Percentiles rank a stretch among this genome's conserved stretches.
phyloP scores from a whole-genome alignment of 768 basidiomycete genomes.

The Pleurotus giganteus region DNA sequence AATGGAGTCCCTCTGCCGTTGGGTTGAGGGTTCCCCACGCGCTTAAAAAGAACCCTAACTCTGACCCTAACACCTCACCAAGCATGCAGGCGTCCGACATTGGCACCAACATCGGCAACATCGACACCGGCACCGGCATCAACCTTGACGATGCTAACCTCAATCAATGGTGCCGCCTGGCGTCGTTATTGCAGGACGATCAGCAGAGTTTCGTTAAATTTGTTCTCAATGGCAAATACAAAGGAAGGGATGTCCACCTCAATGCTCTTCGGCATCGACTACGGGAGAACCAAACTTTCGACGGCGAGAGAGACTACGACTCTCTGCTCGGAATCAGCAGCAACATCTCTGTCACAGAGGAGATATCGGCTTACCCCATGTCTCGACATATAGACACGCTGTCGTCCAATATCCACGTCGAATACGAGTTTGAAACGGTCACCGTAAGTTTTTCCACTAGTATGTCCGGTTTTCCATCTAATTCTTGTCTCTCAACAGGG shows the following conservation, averaged over 20 bases:
- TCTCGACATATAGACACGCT: slow-evolving; percentile 17
- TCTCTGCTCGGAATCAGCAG: slow-evolving; percentile 19
- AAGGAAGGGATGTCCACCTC: slow-evolving; percentile 11
- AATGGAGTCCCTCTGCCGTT: too few relatives aligned
- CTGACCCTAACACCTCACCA: too few relatives aligned
- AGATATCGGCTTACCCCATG: slow-evolving; percentile 15
- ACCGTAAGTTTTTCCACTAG: slow-evolving; percentile 8
- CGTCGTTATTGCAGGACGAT: neutral
- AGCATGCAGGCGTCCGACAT: too few relatives aligned
- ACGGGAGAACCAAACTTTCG: neutral
- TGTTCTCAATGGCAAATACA: slow-evolving; percentile 15
- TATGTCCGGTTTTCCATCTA: neutral
- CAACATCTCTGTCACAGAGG: slow-evolving; percentile 8
- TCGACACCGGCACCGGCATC: too few relatives aligned
- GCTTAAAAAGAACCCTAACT: too few relatives aligned
- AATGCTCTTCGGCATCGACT: slow-evolving; percentile 15
- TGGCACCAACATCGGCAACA: too few relatives aligned
- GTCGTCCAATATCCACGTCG: slow-evolving; percentile 17
- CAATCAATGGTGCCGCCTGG: too few relatives aligned
- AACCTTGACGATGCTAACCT: too few relatives aligned
- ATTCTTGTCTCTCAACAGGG: neutral
- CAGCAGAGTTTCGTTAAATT: slow-evolving; percentile 14
- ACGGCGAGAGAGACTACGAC: slow-evolving; percentile 18
- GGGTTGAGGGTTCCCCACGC: too few relatives aligned
- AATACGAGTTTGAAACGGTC: slow-evolving; percentile 5